Percentiles rank a stretch among this genome's conserved stretches.
phyloP scores from a whole-genome alignment of 805 yeast species.

The Saccharomycopsis amapae region DNA sequence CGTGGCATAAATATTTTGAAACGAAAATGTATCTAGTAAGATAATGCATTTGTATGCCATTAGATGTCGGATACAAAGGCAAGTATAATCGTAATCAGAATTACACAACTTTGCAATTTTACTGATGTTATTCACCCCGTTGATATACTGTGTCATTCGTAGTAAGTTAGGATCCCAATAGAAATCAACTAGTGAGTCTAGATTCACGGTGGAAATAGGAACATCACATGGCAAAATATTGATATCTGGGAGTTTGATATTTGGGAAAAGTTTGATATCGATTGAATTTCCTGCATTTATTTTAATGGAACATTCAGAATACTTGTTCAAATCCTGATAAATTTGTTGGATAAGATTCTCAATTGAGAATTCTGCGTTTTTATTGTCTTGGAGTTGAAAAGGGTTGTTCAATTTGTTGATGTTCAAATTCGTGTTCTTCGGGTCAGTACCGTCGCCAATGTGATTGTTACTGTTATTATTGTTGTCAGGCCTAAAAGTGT shows the following conservation, averaged over 20 bases:
- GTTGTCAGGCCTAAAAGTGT: conserved; percentile 7
- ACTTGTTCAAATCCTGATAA: conserved; percentile 90
- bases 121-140: conserved; percentile 80
- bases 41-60: conserved; percentile 84
- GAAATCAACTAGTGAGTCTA: conserved; percentile 68
- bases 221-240: conserved; percentile 75
- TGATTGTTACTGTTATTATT: background rate
- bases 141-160: conserved; percentile 74
- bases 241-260: conserved; percentile 76
- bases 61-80: conserved; percentile 84
- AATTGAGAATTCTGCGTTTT: conserved; percentile 39
- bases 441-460: background rate
- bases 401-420: background rate
- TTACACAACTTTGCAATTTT: conserved; percentile 72
- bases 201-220: conserved; percentile 80
- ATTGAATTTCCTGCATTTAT: conserved; percentile 83
- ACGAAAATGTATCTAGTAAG: conserved; percentile 82
- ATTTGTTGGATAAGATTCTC: conserved; percentile 79
- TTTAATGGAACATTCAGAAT: conserved; percentile 93
- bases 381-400: background rate
- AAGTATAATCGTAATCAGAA: conserved; percentile 70
- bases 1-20: conserved; percentile 81
- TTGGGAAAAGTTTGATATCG: conserved; percentile 89
- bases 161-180: conserved; percentile 98
- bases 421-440: background rate